A percentile compares a stretch with the other conserved stretches of the same genome.
phyloP scores from a whole-genome alignment of 2,329 filamentous ascomycete genomes.

The Pseudogymnoascus sp. region DNA sequence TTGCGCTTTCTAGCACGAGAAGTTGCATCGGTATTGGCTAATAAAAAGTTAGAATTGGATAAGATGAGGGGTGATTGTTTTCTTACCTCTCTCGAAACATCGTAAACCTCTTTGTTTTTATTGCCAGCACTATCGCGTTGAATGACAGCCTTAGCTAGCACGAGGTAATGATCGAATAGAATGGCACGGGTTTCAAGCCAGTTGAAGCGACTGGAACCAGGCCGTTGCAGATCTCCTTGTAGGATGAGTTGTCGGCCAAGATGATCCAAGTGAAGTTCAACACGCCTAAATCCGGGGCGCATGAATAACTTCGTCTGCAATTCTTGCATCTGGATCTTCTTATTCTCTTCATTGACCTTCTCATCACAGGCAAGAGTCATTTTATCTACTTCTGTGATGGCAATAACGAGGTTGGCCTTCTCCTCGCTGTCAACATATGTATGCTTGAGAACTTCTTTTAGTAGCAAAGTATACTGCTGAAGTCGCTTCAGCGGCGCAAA shows the following conservation, averaged over 20 bases:
- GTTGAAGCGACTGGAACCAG: conserved; percentile 80
- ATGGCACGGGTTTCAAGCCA: conserved; percentile 93
- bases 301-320: conserved; percentile 76
- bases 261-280: conserved; percentile 84
- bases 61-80: conserved; percentile 6
- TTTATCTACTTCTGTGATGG: conserved; percentile 83
- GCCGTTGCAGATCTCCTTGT: conserved; percentile 80
- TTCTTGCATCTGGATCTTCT: conserved; percentile 83
- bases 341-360: conserved; percentile 85
- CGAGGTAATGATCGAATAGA: conserved; percentile 93
- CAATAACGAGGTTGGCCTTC: conserved; percentile 73
- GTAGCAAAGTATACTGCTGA: conserved; percentile 79
- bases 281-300: conserved; percentile 78
- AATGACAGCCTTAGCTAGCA: conserved; percentile 73
- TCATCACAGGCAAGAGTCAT: conserved; percentile 88
- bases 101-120: conserved; percentile 75
- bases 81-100: conserved; percentile 80
- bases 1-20: conserved; percentile 82
- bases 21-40: conserved; percentile 95
- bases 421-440: conserved; percentile 82
- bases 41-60: background rate
- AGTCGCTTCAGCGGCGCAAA: conserved; percentile 89
- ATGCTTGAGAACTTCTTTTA: conserved; percentile 76
- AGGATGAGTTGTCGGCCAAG: conserved; percentile 86
- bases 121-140: conserved; percentile 60